Conservation (phyloP, 192 early-diverging fungal genomes). For the Entomortierella lignicola region DNA sequence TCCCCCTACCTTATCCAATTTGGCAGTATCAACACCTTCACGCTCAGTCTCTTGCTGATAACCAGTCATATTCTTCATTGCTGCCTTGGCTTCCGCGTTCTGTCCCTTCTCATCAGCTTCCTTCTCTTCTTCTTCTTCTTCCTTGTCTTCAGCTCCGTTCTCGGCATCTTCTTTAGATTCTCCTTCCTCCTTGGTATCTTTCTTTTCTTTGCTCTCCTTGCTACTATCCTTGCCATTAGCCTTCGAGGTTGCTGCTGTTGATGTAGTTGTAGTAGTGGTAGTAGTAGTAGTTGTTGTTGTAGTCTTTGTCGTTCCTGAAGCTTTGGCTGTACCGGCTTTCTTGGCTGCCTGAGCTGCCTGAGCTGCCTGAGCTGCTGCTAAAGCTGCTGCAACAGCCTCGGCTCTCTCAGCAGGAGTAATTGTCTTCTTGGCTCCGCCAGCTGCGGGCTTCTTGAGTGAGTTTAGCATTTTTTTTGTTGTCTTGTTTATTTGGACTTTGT, state of each 20-base stretch:
- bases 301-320: slow-evolving; percentile 28
- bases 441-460: slow-evolving; percentile 38
- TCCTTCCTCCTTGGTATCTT: slow-evolving; percentile 13
- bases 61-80: slow-evolving; percentile 66
- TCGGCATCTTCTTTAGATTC: slow-evolving; percentile 9
- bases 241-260: slow-evolving; percentile 16
- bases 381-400: slow-evolving; percentile 32
- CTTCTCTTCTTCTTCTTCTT: slow-evolving; percentile 56
- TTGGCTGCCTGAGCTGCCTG: slow-evolving; percentile 33
- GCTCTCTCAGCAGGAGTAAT: slow-evolving; percentile 34
- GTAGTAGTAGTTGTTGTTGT: slow-evolving; percentile 5
- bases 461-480: no score
- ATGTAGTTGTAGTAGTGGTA: no score
- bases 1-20: slow-evolving; percentile 62
- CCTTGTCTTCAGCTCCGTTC: slow-evolving; percentile 36
- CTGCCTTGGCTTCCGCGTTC: slow-evolving; percentile 64
- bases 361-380: slow-evolving; percentile 24
- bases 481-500: background rate
- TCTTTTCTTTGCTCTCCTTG: slow-evolving; percentile 17
- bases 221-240: slow-evolving; percentile 32
- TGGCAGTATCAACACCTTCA: slow-evolving; percentile 59
- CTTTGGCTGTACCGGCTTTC: slow-evolving; percentile 32
- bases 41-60: slow-evolving; percentile 59
- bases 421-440: slow-evolving; percentile 45
- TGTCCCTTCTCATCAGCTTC: slow-evolving; percentile 55